Evolutionary conservation across 2,329 filamentous ascomycete species (phyloP), one percentile per base, ranked within the genome.

Genomic region (Diplodia scrobiculata): DNA sequence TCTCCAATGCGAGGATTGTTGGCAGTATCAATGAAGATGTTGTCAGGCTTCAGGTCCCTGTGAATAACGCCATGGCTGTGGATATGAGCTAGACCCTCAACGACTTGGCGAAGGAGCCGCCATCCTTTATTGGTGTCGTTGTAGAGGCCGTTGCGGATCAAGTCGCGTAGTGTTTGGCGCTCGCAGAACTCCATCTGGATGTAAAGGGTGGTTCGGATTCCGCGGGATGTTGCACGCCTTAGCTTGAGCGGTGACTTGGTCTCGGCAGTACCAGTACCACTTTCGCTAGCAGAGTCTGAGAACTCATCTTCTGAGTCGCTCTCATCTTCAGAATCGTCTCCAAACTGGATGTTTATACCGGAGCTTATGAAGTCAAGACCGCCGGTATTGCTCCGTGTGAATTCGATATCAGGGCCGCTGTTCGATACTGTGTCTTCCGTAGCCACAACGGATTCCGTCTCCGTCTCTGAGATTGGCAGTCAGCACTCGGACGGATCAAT

Each of bases 131-230:
- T 85, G 1, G 85, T 83, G 66, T 93, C 87, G 70, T 91, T 88
- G 71, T 87, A 86, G 11, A 98, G 80, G 34, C 88, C 89, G 72
- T 89, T 87, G 25, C 86, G 84, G 66, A 99, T 96, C 34, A 97
- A 79, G 81, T 98, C 92, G 21, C 93, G 89, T 36, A 99, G 84
- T 0, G 95, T 98, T 70, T 91, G 87, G 74, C 94, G 95, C 75
- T 98, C 94, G 73, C 95, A 99, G 71, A 97, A 96, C 75, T 99
- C 95, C 95, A 99, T 99, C 68, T 96, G 95, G 66, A 99, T 98
- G 75, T 97, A 99, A 50, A 99, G 83, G 6, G 93, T 89, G 0
- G 90, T 93, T 63, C 86, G 86, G 68, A 86, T 84, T 51, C 84
- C 82, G 19, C 67, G 50, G 21, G 80, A 79, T 62, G 78, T 77